Evolutionary conservation across 345 rosid genomes (phyloP), one percentile per base, ranked within the genome.

Genomic region (Ailanthus altissimus): DNA sequence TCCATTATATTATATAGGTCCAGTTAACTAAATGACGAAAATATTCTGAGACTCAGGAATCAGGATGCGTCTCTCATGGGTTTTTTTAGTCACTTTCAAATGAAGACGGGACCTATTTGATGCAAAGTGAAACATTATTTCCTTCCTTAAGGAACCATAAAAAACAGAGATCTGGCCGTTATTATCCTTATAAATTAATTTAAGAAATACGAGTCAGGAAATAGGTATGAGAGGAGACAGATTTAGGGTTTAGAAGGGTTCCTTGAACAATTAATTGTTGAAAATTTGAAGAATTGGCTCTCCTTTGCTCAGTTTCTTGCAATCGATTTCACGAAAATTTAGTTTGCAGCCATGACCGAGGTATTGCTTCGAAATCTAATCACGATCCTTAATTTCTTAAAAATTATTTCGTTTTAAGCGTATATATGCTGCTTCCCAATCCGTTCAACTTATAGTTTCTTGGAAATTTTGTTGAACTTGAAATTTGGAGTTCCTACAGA

Each of bases 311-410:
- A 60, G 8, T 50, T 77, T 58, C 26, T 66, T 42, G 59, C 77
- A 6, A 12, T 62, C 5, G 20, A 68, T 76, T 70, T 53, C 76
- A 45, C 77, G 67, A n/a, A 32, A 56, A 67, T 4, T 71, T 5
- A 38, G 75, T 78, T 83, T 0, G 49, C 79, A 82, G 77, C 75
- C 81, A 92, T 92, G 97, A 91, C 95, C 56, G 95, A 92, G 97
- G 97, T 91, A 84, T 71, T 51, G 56, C 49, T 75, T 23, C 53
- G 40, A 38, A 74, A 25, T 10, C 8, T 6, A 11, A 73, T 57
- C 50, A 13, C 42, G 16, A 20, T 66, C 67, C 0, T 66, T 67
- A 0, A 67, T 49, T 11, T 36, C 11, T 32, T 15, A 1, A 42
- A 54, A 28, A 51, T 23, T 0, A 0, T 0, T 40, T 23, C 10